Evolutionary conservation across 129 eudicot genomes (phyloP), one percentile per base, ranked within the genome.

Genomic region (Sambucus nigra): DNA sequence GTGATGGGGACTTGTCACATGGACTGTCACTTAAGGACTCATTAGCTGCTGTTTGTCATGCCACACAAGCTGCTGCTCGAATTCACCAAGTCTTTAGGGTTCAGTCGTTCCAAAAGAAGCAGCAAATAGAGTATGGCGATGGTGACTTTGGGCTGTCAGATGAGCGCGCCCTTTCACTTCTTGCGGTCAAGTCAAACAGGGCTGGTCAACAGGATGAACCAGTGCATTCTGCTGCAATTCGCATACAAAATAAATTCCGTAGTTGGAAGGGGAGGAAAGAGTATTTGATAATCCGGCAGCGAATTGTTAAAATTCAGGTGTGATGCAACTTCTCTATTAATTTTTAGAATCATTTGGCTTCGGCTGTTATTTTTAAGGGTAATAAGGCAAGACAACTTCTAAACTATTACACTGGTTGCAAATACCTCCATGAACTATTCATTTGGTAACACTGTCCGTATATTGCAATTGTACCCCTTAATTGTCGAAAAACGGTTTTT

Each of bases 51-150:
- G 78, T 92, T 11, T 81, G 99, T 69, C 82, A 82, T 77, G 99
- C 99, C 32, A 82, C 96, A 33, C 94, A 80, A 73, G 99, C 99
- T 58, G 96, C 94, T 42, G 94, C 88, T 51, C 80, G 99, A 41
- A 92, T 92, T 56, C 84, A 86, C 58, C 94, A 92, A 64, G 94
- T 92, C 27, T 92, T 66, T 60, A 75, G 99, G 72, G 81, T 82
- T 45, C 94, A 86, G 67, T 92, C 99, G 4, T 86, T 92, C 49
- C 95, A 86, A 21, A 80, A 94, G 56, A 92, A 82, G 78, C 87
- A 82, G 74, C 51, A 74, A 8, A 75, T 73, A 35, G 86, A 84
- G 71, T 79, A 76, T 40, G 79, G 80, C 41, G 79, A 64, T 44
- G 60, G 61, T 57, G 78, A 78, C 47, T 76, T 75, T 59, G 86